Percentiles rank a stretch among this genome's conserved stretches.
These are phyloP conservation scores for Paspalum vaginatum DNA, from an alignment of 176 grass and related monocot genomes.

Conservation along the genomic window DNA sequence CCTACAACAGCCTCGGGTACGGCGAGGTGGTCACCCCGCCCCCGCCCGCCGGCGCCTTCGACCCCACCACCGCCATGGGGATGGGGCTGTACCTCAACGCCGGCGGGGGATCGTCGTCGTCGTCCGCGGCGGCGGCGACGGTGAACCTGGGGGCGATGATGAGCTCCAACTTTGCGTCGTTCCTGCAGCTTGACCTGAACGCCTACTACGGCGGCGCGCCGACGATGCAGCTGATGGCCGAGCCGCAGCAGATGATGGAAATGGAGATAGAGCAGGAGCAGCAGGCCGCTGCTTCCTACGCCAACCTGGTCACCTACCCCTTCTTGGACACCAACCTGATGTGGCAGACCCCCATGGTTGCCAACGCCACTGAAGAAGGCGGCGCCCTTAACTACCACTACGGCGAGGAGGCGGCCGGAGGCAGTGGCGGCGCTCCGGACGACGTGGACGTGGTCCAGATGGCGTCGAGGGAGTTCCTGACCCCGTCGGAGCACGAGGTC, in stretches of 20 bases:
- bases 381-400: background rate
- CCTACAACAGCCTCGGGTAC: background rate
- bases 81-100: conserved; percentile 13
- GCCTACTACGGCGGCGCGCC: background rate
- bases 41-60: background rate
- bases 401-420: background rate
- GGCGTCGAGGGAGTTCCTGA: conserved; percentile 54
- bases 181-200: conserved; percentile 29
- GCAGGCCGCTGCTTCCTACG: background rate
- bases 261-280: background rate
- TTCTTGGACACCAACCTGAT: background rate
- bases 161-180: background rate
- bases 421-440: no score
- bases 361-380: background rate
- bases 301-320: conserved; percentile 24
- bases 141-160: background rate
- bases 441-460: conserved; percentile 46
- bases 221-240: background rate
- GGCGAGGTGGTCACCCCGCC: background rate
- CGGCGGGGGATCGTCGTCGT: background rate
- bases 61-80: background rate
- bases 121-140: background rate
- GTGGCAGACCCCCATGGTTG: background rate
- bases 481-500: conserved; percentile 26
- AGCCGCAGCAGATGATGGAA: background rate